Percentiles rank a stretch among this genome's conserved stretches.
phyloP scores from a whole-genome alignment of 2,329 filamentous ascomycete species.

The Cyanodermella asteris region DNA sequence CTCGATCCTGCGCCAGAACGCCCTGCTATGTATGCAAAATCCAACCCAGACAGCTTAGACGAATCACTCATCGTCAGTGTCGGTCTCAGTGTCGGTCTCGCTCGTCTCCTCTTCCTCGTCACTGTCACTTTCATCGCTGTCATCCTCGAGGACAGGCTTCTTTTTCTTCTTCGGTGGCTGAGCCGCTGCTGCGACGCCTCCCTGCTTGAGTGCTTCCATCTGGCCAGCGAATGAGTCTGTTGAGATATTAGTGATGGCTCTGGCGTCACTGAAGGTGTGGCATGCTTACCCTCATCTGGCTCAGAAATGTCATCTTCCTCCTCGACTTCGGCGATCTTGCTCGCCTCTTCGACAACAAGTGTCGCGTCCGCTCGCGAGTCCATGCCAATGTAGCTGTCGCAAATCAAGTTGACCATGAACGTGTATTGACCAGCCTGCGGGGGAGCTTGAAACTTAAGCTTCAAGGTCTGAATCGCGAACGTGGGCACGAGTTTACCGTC shows the following conservation, averaged over 20 bases:
- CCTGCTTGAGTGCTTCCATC: constrained; percentile 70
- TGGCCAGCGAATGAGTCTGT: constrained; percentile 74
- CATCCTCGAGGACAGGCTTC: constrained; percentile 29
- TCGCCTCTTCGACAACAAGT: constrained; percentile 69
- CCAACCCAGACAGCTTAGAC: too few species aligned
- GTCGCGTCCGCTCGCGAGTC: constrained; percentile 84
- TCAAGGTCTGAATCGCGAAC: constrained; percentile 85
- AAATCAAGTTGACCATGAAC: constrained; percentile 83
- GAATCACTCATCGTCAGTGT: constrained; percentile 52
- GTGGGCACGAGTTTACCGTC: constrained; percentile 65
- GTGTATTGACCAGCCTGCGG: constrained; percentile 82
- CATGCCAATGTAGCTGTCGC: constrained; percentile 86
- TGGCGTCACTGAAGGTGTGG: constrained; percentile 9
- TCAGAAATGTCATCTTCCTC: constrained; percentile 80
- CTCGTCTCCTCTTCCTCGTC: constrained; percentile 35
- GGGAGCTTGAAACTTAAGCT: constrained; percentile 90
- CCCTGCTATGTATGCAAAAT: too few species aligned
- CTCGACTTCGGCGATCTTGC: constrained; percentile 57
- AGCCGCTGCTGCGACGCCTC: constrained; percentile 24
- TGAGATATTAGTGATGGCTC: constrained; percentile 10
- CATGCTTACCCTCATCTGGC: constrained; percentile 72
- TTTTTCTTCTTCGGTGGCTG: constrained; percentile 35
- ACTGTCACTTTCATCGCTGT: constrained; percentile 42
- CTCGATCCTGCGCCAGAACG: too few species aligned
- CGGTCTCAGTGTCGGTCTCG: constrained; percentile 49